Percentiles rank a stretch among this genome's conserved stretches.
Evolutionary conservation across 306 rosid species (phyloP).

Genomic region (Prunus campanulata): DNA sequence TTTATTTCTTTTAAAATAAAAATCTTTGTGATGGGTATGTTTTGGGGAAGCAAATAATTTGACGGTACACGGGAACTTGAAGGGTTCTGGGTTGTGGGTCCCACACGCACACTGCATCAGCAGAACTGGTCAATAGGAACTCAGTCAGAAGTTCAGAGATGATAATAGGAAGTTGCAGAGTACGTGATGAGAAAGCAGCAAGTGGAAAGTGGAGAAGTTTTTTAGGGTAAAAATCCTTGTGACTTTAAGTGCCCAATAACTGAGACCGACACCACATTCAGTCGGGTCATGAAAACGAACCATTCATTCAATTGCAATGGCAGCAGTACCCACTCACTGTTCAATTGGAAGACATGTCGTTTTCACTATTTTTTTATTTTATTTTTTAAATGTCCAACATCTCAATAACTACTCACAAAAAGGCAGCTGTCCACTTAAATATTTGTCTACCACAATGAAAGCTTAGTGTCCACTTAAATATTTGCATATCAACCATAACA

Average conservation of each 20-base stretch:
- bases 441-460: too few relatives aligned
- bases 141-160: not conserved
- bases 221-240: not conserved
- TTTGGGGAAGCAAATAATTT: not conserved
- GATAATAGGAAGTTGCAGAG: slow-evolving; percentile 5
- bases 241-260: not conserved
- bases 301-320: not conserved
- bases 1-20: not conserved
- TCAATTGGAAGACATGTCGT: slow-evolving; percentile 10
- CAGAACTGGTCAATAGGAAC: not conserved
- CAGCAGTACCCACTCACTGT: not conserved
- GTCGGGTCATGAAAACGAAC: slow-evolving; percentile 12
- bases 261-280: slow-evolving; percentile 22
- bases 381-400: too few relatives aligned
- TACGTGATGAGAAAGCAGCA: not conserved
- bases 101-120: not conserved
- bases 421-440: not conserved
- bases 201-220: not conserved
- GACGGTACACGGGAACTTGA: slow-evolving; percentile 16
- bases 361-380: not conserved
- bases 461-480: not conserved
- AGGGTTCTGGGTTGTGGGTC: slow-evolving; percentile 16
- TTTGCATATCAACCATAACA: not conserved
- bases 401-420: too few relatives aligned
- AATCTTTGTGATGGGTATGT: not conserved